phyloP scores from a whole-genome alignment of 78 protist genomes.

The Anaeramoeba flamelloides region DNA sequence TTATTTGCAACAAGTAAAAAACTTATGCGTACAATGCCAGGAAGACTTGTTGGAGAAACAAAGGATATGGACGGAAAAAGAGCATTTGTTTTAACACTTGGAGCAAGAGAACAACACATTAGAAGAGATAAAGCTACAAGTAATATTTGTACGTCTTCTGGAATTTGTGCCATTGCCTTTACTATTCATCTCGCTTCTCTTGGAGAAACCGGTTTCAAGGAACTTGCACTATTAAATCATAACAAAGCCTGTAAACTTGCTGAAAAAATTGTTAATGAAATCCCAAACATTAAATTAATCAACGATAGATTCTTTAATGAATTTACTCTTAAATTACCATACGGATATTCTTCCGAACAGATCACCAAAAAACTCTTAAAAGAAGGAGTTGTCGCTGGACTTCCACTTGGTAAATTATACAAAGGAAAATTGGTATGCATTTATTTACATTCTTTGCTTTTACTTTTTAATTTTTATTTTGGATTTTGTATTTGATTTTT shows the following conservation, averaged over 20 bases:
- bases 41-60: slow-evolving; percentile 24
- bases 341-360: not conserved
- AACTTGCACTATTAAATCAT: slow-evolving; percentile 5
- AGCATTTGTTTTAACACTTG: slow-evolving; percentile 4
- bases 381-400: not conserved
- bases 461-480: no score
- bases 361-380: not conserved
- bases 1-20: slow-evolving; percentile 1
- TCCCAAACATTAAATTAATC: not conserved
- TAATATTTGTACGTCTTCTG: slow-evolving; percentile 22
- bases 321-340: slow-evolving; percentile 9
- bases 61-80: slow-evolving; percentile 14
- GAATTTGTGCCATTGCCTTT: slow-evolving; percentile 6
- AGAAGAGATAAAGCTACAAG: slow-evolving; percentile 19
- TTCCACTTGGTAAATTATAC: no score
- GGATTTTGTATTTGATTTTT: no score
- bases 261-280: not conserved
- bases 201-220: slow-evolving; percentile 9
- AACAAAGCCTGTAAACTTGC: not conserved
- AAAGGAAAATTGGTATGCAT: no score
- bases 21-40: slow-evolving; percentile 15
- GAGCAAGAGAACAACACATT: slow-evolving; percentile 22
- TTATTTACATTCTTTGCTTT: no score
- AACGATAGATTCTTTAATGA: slow-evolving; percentile 21
- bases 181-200: slow-evolving; percentile 10